Conservation (phyloP, 2,329 filamentous ascomycete species). For the Xylaria sp. region DNA sequence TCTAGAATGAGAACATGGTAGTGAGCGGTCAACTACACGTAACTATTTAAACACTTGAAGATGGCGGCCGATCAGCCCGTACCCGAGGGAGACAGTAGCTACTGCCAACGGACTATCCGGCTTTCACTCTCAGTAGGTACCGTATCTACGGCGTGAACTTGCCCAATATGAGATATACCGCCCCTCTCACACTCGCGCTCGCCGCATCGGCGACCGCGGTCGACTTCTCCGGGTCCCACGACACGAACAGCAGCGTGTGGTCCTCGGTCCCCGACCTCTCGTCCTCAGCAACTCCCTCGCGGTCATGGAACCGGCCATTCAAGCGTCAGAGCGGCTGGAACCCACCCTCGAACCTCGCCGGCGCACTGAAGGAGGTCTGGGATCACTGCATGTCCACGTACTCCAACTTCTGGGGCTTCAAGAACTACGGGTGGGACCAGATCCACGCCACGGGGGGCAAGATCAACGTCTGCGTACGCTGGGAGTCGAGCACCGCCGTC, state of each 20-base stretch:
- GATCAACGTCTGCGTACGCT: conserved; percentile 29
- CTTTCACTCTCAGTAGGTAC: not conserved
- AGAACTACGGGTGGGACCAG: conserved; percentile 29
- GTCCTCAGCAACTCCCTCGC: not conserved
- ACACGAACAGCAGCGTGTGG: conserved; percentile 20
- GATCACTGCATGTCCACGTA: conserved; percentile 28
- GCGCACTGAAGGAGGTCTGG: conserved; percentile 15
- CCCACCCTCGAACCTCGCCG: conserved; percentile 22
- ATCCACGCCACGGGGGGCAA: conserved; percentile 20
- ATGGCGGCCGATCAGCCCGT: conserved; percentile 6
- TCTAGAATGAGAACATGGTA: not conserved
- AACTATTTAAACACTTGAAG: not conserved
- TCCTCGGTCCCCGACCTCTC: not conserved
- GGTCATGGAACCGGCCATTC: conserved; percentile 2
- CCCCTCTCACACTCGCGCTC: conserved; percentile 21
- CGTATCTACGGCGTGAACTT: not conserved
- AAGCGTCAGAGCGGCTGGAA: conserved; percentile 21
- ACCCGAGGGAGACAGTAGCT: not conserved
- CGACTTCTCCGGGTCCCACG: conserved; percentile 7
- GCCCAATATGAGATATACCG: conserved; percentile 16
- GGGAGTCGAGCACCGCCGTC: conserved; percentile 17
- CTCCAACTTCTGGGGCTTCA: conserved; percentile 24
- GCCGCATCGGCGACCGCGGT: conserved; percentile 10
- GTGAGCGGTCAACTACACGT: not conserved
- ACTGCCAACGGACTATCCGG: not conserved